Percentiles rank a stretch among this genome's conserved stretches.
These are phyloP conservation scores for Purpureocillium lavendulum DNA, from an alignment of 2,329 filamentous ascomycete genomes.

Conservation along the genomic window DNA sequence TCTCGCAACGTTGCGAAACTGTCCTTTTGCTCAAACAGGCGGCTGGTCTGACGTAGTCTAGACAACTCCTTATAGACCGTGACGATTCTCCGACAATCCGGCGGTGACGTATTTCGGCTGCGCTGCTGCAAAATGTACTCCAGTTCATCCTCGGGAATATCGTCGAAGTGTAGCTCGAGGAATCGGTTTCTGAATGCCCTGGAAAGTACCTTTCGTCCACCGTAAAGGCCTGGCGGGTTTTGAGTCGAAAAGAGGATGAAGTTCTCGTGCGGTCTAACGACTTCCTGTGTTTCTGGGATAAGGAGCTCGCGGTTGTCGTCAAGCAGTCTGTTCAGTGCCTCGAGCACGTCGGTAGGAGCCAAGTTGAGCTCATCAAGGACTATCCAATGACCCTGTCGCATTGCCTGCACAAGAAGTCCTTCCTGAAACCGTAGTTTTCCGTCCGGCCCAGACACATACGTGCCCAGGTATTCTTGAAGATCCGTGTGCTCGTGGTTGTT, in stretches of 20 bases:
- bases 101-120: constrained; percentile 78
- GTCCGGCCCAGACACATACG: constrained; percentile 78
- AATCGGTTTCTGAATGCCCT: constrained; percentile 96
- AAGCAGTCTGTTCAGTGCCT: constrained; percentile 88
- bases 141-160: constrained; percentile 91
- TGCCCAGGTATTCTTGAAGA: constrained; percentile 93
- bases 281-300: constrained; percentile 92
- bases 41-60: constrained; percentile 76
- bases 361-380: constrained; percentile 96
- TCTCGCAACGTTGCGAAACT: constrained; percentile 95
- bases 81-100: constrained; percentile 86
- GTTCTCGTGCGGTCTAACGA: constrained; percentile 83
- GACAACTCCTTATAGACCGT: constrained; percentile 91
- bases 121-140: constrained; percentile 85
- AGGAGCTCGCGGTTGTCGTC: constrained; percentile 95
- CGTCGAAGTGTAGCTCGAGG: constrained; percentile 92
- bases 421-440: constrained; percentile 88
- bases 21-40: constrained; percentile 93
- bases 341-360: constrained; percentile 91
- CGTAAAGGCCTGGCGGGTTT: constrained; percentile 92
- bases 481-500: constrained; percentile 99
- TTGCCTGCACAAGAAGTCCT: constrained; percentile 83
- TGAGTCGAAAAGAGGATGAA: constrained; percentile 99
- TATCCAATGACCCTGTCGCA: constrained; percentile 93
- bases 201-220: constrained; percentile 86